Conservation (phyloP, 225 moss, liverwort and hornwort genomes). For the Marchantia paleacea region DNA sequence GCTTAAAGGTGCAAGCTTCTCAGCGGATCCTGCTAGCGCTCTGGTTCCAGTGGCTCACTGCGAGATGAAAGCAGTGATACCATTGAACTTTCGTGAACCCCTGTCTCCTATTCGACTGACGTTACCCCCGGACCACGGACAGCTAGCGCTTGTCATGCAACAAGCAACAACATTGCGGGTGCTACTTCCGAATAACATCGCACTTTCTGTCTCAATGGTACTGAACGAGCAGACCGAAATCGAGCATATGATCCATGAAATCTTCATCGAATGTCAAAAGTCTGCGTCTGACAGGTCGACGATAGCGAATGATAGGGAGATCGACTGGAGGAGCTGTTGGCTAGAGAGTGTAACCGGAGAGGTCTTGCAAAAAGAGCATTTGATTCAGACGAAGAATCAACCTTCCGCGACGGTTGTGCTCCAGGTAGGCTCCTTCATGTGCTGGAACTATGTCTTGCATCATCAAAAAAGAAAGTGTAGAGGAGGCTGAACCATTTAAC, state of each 20-base stretch:
- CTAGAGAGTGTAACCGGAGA: background rate
- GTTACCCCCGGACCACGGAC: background rate
- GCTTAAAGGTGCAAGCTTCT: background rate
- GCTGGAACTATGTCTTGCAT: background rate
- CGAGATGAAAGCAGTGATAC: background rate
- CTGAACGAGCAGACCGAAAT: constrained; percentile 1
- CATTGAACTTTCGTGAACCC: background rate
- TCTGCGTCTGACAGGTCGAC: background rate
- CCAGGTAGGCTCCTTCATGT: background rate
- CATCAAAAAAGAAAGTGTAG: too few species aligned
- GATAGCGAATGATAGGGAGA: background rate
- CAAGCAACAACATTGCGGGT: background rate
- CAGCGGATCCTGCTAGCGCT: background rate
- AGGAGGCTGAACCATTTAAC: too few species aligned
- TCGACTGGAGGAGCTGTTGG: constrained; percentile 9
- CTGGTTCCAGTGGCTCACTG: background rate
- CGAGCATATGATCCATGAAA: background rate
- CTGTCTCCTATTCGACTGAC: background rate
- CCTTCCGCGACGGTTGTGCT: background rate
- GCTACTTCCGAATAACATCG: constrained; percentile 3
- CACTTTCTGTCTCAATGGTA: background rate
- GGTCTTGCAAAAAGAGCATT: background rate
- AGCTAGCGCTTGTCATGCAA: background rate
- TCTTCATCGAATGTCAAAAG: background rate
- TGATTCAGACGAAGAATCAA: background rate